Conservation (phyloP, 1,139 yeast genomes). For the Geotrichum reessii region DNA sequence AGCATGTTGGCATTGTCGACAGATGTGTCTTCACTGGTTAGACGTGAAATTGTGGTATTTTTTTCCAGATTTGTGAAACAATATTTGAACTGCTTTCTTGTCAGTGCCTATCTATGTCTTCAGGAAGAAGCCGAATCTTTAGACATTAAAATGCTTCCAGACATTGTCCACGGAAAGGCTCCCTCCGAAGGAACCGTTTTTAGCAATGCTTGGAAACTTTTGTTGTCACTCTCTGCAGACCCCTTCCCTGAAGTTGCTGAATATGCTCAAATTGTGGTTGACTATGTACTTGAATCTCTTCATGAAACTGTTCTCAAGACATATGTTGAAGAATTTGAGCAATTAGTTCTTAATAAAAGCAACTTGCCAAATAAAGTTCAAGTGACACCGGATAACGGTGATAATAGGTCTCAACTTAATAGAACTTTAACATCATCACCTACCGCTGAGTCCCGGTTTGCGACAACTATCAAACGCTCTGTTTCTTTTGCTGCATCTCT, state of each 20-base stretch:
- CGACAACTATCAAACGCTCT: slow-evolving; percentile 33
- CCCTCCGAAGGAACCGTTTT: slow-evolving; percentile 53
- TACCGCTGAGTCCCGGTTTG: slow-evolving; percentile 21
- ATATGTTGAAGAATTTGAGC: slow-evolving; percentile 21
- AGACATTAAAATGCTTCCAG: slow-evolving; percentile 46
- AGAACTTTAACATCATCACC: slow-evolving; percentile 13
- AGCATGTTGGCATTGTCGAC: slow-evolving; percentile 49
- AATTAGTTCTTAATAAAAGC: slow-evolving; percentile 13
- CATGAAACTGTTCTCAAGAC: slow-evolving; percentile 53
- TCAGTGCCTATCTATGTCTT: slow-evolving; percentile 80
- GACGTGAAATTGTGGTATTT: slow-evolving; percentile 77
- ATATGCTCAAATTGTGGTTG: slow-evolving; percentile 70
- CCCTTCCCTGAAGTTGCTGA: slow-evolving; percentile 80
- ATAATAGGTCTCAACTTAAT: slow-evolving; percentile 9
- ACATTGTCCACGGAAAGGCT: slow-evolving; percentile 44
- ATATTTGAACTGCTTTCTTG: slow-evolving; percentile 69
- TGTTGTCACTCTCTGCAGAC: slow-evolving; percentile 77
- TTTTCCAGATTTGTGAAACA: slow-evolving; percentile 68
- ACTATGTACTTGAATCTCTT: slow-evolving; percentile 61
- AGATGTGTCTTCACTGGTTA: slow-evolving; percentile 85
- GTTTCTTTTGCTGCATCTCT: slow-evolving; percentile 37
- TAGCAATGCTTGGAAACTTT: slow-evolving; percentile 80
- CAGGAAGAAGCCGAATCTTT: slow-evolving; percentile 72
- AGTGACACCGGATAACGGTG: not conserved
- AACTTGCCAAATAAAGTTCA: not conserved